Percentiles rank a stretch among this genome's conserved stretches.
These are phyloP conservation scores for Cokeromyces recurvatus DNA, from an alignment of 371 early-diverging fungal species.

Conservation along the genomic window DNA sequence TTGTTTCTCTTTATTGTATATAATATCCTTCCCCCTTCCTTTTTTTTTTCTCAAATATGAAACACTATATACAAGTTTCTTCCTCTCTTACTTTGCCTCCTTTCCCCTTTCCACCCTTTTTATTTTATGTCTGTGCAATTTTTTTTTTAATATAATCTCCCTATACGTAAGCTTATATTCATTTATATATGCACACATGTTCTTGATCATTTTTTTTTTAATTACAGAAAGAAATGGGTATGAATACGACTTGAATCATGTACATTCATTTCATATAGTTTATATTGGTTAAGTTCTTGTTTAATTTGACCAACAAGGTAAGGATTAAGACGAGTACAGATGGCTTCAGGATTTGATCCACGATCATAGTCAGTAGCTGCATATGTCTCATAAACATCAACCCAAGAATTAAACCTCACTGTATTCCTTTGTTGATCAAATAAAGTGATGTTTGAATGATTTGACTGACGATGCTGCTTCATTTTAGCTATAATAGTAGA, in stretches of 20 bases:
- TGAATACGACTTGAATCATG: constrained; percentile 60
- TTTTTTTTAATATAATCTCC: no score
- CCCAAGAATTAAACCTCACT: constrained; percentile 24
- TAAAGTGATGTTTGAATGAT: no score
- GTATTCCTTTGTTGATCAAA: not conserved
- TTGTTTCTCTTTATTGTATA: no score
- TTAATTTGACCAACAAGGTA: constrained; percentile 62
- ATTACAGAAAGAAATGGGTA: constrained; percentile 66
- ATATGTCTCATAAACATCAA: constrained; percentile 53
- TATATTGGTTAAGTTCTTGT: constrained; percentile 67
- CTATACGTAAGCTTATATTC: not conserved
- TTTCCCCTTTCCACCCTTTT: no score
- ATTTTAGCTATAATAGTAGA: no score
- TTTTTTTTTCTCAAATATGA: not conserved
- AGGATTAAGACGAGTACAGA: constrained; percentile 53
- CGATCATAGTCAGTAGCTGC: constrained; percentile 68
- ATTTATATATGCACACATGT: no score
- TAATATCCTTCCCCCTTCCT: not conserved
- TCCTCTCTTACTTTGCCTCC: no score
- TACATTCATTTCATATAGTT: constrained; percentile 68
- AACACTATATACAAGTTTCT: no score
- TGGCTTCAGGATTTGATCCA: constrained; percentile 52
- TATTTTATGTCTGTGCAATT: no score
- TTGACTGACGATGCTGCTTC: no score
- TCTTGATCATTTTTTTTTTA: not conserved